Percentiles rank a stretch among this genome's conserved stretches.
Evolutionary conservation across 2,329 filamentous ascomycete species (phyloP).

Genomic region (Neonectria hederae): DNA sequence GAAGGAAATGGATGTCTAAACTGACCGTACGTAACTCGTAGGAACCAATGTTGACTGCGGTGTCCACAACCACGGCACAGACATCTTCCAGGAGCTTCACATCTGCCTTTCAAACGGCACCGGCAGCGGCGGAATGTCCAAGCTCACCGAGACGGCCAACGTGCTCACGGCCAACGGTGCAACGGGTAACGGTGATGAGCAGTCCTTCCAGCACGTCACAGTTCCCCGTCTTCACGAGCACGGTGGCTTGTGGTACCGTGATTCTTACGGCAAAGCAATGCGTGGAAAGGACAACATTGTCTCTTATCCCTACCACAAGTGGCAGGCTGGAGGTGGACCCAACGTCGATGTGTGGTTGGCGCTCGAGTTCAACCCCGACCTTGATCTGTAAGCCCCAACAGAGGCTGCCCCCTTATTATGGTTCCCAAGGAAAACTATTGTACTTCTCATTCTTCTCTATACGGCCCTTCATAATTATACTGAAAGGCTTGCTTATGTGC

Average conservation of each 20-base stretch:
- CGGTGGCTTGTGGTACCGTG: constrained; percentile 14
- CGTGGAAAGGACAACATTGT: constrained; percentile 10
- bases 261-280: constrained; percentile 5
- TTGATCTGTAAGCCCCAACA: neutral
- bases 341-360: constrained; percentile 26
- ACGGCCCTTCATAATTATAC: no score
- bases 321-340: constrained; percentile 17
- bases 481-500: no score
- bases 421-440: no score
- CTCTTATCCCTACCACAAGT: constrained; percentile 20
- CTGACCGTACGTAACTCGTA: neutral
- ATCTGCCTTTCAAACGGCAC: constrained; percentile 5
- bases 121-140: neutral
- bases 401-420: no score
- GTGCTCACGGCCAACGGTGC: neutral
- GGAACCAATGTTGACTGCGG: constrained; percentile 4
- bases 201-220: neutral
- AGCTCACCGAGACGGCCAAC: neutral
- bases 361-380: constrained; percentile 18
- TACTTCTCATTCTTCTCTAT: no score
- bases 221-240: constrained; percentile 11
- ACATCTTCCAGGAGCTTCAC: constrained; percentile 12
- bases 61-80: neutral
- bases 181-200: neutral
- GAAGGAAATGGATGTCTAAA: neutral